phyloP scores from a whole-genome alignment of 495 filamentous ascomycete species.

The Sphaerosporella brunnea region DNA sequence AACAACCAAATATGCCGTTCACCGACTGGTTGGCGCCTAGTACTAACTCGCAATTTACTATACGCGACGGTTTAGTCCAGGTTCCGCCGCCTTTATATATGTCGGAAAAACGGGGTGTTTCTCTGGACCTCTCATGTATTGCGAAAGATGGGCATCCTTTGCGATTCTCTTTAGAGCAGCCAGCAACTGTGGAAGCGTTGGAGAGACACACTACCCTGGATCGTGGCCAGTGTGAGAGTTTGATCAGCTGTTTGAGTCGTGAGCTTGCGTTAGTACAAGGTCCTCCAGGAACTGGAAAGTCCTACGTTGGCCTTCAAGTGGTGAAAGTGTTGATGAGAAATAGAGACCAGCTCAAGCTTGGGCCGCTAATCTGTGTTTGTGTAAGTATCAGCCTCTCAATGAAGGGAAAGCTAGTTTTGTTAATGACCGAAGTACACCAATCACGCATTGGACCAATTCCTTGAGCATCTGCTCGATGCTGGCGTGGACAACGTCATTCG shows the following conservation, averaged over 20 bases:
- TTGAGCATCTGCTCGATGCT: conserved; percentile 43
- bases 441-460: conserved; percentile 54
- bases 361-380: conserved; percentile 44
- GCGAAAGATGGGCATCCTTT: conserved; percentile 6
- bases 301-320: conserved; percentile 20
- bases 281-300: conserved; percentile 66
- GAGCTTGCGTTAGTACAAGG: conserved; percentile 55
- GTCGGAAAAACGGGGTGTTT: conserved; percentile 7
- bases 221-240: conserved; percentile 33
- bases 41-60: neutral
- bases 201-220: conserved; percentile 17
- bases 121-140: conserved; percentile 14
- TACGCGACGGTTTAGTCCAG: neutral
- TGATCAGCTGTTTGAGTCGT: conserved; percentile 39
- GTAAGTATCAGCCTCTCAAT: no score
- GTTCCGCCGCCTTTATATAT: conserved; percentile 22
- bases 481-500: conserved; percentile 46
- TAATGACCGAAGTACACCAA: conserved; percentile 39
- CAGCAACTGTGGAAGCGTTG: conserved; percentile 5
- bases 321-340: conserved; percentile 48
- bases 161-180: conserved; percentile 10
- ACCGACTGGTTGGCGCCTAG: conserved; percentile 37
- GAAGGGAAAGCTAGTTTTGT: no score
- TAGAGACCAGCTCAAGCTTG: conserved; percentile 32
- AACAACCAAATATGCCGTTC: conserved; percentile 39